These are phyloP conservation scores for Xylaria nigripes DNA, from an alignment of 495 filamentous ascomycete species.

Conservation along the genomic window DNA sequence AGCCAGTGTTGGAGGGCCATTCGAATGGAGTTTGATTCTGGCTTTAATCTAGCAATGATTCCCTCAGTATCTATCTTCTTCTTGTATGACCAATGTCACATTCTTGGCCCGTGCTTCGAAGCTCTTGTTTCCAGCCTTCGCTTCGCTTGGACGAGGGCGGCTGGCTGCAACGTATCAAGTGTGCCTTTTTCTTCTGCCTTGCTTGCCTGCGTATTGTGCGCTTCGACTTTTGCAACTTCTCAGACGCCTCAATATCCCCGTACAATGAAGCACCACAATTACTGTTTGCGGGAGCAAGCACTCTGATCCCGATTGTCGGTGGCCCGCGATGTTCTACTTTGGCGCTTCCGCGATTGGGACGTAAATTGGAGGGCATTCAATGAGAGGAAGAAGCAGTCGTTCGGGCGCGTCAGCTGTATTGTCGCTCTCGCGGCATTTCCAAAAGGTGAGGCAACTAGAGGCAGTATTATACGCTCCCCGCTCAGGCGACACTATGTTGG, in stretches of 20 bases:
- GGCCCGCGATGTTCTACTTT: background rate
- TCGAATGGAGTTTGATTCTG: conserved; percentile 6
- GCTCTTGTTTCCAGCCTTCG: background rate
- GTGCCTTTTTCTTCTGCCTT: background rate
- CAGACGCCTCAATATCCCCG: background rate
- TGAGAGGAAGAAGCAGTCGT: background rate
- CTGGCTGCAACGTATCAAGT: background rate
- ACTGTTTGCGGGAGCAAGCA: background rate
- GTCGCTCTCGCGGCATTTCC: too few species aligned
- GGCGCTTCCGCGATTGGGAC: background rate
- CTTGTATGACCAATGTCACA: conserved; percentile 1
- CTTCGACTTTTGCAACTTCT: background rate
- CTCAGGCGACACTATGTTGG: background rate
- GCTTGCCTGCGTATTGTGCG: background rate
- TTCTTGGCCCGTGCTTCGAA: background rate
- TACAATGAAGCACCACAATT: background rate
- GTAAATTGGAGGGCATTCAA: background rate
- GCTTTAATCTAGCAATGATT: background rate
- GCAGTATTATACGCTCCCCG: too few species aligned
- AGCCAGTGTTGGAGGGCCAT: background rate
- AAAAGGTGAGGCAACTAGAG: too few species aligned
- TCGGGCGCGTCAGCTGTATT: background rate
- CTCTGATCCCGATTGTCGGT: background rate
- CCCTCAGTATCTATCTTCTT: conserved; percentile 1
- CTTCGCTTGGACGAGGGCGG: background rate